These are phyloP conservation scores for Thelonectria rubi DNA, from an alignment of 2,329 filamentous ascomycete genomes.

Conservation along the genomic window DNA sequence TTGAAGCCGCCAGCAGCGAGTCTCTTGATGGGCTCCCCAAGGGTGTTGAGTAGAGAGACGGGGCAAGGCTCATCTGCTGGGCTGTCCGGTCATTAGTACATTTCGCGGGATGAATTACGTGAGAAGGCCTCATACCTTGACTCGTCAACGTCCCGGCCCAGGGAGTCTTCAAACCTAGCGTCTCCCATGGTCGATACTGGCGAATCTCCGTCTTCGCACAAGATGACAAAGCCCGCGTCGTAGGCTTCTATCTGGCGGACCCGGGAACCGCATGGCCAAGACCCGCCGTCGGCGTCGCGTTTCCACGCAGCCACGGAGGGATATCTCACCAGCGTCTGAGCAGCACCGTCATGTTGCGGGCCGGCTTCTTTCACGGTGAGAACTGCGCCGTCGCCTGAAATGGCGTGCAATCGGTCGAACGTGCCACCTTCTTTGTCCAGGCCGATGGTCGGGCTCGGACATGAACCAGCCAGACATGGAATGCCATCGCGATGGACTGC, in stretches of 20 bases:
- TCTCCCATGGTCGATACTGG: constrained; percentile 66
- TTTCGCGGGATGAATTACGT: background rate
- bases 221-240: constrained; percentile 59
- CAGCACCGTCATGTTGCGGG: background rate
- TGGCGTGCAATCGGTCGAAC: constrained; percentile 25
- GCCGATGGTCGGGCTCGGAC: background rate
- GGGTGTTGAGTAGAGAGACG: constrained; percentile 59
- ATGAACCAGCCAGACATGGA: constrained; percentile 35
- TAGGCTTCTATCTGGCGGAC: constrained; percentile 57
- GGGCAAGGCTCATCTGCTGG: constrained; percentile 56
- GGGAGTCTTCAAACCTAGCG: constrained; percentile 62
- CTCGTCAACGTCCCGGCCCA: constrained; percentile 59
- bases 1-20: constrained; percentile 66
- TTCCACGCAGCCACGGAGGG: constrained; percentile 35
- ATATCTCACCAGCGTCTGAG: constrained; percentile 33
- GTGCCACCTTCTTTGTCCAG: constrained; percentile 1
- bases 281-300: constrained; percentile 8
- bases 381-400: constrained; percentile 32
- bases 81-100: constrained; percentile 40
- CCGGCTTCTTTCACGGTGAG: background rate
- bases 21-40: constrained; percentile 62
- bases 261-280: constrained; percentile 36
- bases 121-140: constrained; percentile 45
- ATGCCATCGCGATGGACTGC: constrained; percentile 34
- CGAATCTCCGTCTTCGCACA: constrained; percentile 53